Conservation (phyloP, 2,329 filamentous ascomycete species). For the Aspergillus clavatus region DNA sequence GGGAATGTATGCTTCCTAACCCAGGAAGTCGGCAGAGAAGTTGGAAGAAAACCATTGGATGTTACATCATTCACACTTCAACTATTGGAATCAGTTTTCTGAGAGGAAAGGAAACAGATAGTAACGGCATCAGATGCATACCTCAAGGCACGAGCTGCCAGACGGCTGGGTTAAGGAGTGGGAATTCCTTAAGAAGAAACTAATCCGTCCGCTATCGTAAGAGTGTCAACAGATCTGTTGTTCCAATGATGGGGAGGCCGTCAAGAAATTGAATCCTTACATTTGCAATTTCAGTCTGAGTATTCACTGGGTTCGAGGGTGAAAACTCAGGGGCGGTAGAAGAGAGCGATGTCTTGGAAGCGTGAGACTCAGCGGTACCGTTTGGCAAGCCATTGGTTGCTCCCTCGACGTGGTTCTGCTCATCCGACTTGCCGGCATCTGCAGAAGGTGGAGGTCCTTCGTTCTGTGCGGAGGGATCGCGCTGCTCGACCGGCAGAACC, state of each 20-base stretch:
- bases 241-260: conserved; percentile 48
- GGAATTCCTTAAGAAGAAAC: conserved; percentile 36
- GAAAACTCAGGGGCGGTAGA: conserved; percentile 62
- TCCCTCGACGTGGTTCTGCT: conserved; percentile 27
- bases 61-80: conserved; percentile 3
- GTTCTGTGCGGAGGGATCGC: conserved; percentile 68
- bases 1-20: neutral
- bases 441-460: conserved; percentile 53
- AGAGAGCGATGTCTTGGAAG: conserved; percentile 52
- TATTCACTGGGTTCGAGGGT: conserved; percentile 35
- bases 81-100: conserved; percentile 4
- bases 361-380: conserved; percentile 32
- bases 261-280: conserved; percentile 38
- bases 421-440: conserved; percentile 33
- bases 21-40: conserved; percentile 38
- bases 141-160: conserved; percentile 16
- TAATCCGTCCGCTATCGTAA: conserved; percentile 47
- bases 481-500: conserved; percentile 65
- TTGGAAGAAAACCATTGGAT: neutral
- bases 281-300: conserved; percentile 34
- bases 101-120: neutral
- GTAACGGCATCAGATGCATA: conserved; percentile 1
- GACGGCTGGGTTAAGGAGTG: conserved; percentile 30
- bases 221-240: conserved; percentile 53
- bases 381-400: conserved; percentile 38